These are phyloP conservation scores for Kluyveromyces dobzhanskii DNA, from an alignment of 805 yeast species.

Conservation along the genomic window DNA sequence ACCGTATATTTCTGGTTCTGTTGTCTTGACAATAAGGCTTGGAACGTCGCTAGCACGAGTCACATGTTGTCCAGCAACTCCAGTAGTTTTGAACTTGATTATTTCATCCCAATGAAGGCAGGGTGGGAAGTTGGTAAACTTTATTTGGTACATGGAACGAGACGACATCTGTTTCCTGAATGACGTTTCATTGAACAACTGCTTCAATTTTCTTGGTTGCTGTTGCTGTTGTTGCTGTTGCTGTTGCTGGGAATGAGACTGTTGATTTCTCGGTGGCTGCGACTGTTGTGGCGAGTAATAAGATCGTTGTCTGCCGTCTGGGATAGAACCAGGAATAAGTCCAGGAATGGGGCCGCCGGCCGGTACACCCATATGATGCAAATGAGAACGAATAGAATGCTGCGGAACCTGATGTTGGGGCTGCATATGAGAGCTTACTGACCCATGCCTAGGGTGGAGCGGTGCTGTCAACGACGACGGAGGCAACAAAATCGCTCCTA, in stretches of 20 bases:
- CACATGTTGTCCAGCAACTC: slow-evolving; percentile 2
- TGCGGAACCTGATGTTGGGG: background rate
- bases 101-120: slow-evolving; percentile 20
- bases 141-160: slow-evolving; percentile 27
- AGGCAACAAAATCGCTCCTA: slow-evolving; percentile 23
- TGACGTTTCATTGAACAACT: slow-evolving; percentile 26
- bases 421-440: no score
- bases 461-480: slow-evolving; percentile 5
- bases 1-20: slow-evolving; percentile 21
- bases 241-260: slow-evolving; percentile 2
- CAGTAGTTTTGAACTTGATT: slow-evolving; percentile 1
- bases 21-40: slow-evolving; percentile 10
- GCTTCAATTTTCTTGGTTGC: slow-evolving; percentile 18
- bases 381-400: background rate
- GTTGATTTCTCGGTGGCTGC: background rate
- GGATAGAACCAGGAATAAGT: background rate
- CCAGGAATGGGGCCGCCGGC: slow-evolving; percentile 2
- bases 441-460: background rate
- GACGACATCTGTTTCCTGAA: slow-evolving; percentile 30
- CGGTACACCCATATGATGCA: slow-evolving; percentile 1
- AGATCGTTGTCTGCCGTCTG: background rate
- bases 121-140: slow-evolving; percentile 27
- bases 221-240: slow-evolving; percentile 7
- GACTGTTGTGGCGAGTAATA: slow-evolving; percentile 2
- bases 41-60: slow-evolving; percentile 1